These are phyloP conservation scores for Dictyostelium intermedium DNA, from an alignment of 78 protist species.

Conservation along the genomic window DNA sequence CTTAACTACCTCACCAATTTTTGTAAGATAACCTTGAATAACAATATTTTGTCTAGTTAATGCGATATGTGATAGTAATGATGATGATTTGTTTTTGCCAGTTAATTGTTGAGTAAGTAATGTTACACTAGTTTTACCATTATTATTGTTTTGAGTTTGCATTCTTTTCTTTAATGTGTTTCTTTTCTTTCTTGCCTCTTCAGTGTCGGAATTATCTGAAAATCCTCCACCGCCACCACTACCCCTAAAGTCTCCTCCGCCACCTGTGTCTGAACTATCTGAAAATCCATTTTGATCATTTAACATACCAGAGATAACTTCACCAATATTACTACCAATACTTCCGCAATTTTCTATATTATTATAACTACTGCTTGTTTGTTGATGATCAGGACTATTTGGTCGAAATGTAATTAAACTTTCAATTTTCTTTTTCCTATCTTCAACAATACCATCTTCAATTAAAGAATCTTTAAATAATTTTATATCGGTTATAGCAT, in stretches of 20 bases:
- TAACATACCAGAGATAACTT: background rate
- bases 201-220: background rate
- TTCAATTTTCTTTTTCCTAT: conserved; percentile 64
- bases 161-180: background rate
- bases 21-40: conserved; percentile 65
- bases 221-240: background rate
- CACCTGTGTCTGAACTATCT: background rate
- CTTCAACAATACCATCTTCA: conserved; percentile 61
- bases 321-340: background rate
- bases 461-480: conserved; percentile 2
- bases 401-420: conserved; percentile 15
- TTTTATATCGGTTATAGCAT: background rate
- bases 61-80: background rate
- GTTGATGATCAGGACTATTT: background rate
- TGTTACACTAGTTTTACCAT: background rate
- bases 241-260: background rate
- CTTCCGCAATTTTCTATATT: background rate
- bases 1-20: conserved; percentile 63
- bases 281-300: background rate
- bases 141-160: background rate
- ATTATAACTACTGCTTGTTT: background rate
- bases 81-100: background rate
- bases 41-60: conserved; percentile 9
- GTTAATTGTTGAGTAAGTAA: background rate
- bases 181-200: background rate